Evolutionary conservation across 768 basidiomycete species (phyloP).

Genomic region (Favolaschia claudopus): DNA sequence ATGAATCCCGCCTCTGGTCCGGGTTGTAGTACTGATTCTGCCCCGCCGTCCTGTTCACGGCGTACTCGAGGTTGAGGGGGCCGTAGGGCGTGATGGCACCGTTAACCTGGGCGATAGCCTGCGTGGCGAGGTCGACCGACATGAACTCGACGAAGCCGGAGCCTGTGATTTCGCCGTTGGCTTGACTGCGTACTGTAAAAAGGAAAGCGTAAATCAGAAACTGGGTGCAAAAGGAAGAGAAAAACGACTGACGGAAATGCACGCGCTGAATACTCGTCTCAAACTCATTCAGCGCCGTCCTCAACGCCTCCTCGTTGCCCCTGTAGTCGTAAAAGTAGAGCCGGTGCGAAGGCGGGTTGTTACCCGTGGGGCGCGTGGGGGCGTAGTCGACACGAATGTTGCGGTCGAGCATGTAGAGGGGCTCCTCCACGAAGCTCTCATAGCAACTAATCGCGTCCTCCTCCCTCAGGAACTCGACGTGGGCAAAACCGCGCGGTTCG

Average conservation of each 20-base stretch:
- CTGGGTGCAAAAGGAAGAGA: not conserved
- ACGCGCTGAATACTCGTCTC: constrained; percentile 20
- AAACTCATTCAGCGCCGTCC: constrained; percentile 33
- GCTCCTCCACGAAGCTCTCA: constrained; percentile 48
- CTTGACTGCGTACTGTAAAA: not conserved
- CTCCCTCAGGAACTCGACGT: constrained; percentile 48
- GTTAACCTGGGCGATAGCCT: constrained; percentile 54
- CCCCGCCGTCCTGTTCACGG: constrained; percentile 26
- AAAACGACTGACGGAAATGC: constrained; percentile 23
- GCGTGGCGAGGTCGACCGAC: constrained; percentile 54
- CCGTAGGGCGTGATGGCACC: constrained; percentile 45
- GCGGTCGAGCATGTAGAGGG: constrained; percentile 57
- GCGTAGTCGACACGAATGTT: constrained; percentile 53
- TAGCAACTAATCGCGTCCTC: constrained; percentile 47
- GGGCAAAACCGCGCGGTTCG: constrained; percentile 50
- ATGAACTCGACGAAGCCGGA: no score
- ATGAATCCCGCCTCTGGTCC: no score
- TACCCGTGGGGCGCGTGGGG: not conserved
- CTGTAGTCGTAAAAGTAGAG: constrained; percentile 39
- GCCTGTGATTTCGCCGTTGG: constrained; percentile 44
- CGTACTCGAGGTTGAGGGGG: constrained; percentile 50
- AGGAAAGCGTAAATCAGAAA: no score
- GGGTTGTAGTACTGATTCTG: no score
- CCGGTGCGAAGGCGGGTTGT: constrained; percentile 35
- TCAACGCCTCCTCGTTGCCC: constrained; percentile 34